These are phyloP conservation scores for Globisporangium paddicum DNA, from an alignment of 352 stramenopile genomes.

Conservation along the genomic window DNA sequence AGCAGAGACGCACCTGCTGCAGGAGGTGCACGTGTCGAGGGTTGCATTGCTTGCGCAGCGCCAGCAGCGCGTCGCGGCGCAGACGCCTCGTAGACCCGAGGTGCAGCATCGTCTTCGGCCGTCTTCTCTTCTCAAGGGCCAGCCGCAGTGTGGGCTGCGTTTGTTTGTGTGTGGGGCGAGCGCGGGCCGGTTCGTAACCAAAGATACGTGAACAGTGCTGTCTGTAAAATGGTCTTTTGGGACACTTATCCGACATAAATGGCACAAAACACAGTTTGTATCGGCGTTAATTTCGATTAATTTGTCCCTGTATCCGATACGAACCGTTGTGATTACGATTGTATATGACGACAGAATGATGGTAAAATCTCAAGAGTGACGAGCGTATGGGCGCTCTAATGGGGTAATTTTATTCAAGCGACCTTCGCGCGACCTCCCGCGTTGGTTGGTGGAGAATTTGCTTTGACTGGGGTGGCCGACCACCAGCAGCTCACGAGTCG, in stretches of 20 bases:
- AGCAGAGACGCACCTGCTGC: constrained; percentile 44
- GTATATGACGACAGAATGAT: neutral
- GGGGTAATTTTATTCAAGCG: neutral
- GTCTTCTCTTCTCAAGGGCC: constrained; percentile 4
- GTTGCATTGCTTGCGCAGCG: constrained; percentile 48
- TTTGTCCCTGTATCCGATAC: too few species aligned
- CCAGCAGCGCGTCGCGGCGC: constrained; percentile 43
- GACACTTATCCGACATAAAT: too few species aligned
- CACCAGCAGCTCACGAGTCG: too few species aligned
- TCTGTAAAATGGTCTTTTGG: neutral
- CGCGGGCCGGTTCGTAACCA: neutral
- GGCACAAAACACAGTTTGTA: constrained; percentile 1
- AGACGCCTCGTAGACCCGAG: constrained; percentile 57
- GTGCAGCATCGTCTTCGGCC: constrained; percentile 21
- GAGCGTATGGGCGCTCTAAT: neutral
- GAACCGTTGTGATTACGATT: neutral
- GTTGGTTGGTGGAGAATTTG: constrained; percentile 38
- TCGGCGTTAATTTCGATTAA: neutral
- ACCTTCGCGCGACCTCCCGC: constrained; percentile 28
- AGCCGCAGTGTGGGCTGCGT: neutral
- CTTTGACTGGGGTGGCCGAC: neutral
- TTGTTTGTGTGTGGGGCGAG: neutral
- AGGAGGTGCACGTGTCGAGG: constrained; percentile 64
- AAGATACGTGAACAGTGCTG: neutral
- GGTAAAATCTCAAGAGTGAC: neutral